These are phyloP conservation scores for Abortiporus biennis DNA, from an alignment of 1,284 basidiomycete species.

Conservation along the genomic window DNA sequence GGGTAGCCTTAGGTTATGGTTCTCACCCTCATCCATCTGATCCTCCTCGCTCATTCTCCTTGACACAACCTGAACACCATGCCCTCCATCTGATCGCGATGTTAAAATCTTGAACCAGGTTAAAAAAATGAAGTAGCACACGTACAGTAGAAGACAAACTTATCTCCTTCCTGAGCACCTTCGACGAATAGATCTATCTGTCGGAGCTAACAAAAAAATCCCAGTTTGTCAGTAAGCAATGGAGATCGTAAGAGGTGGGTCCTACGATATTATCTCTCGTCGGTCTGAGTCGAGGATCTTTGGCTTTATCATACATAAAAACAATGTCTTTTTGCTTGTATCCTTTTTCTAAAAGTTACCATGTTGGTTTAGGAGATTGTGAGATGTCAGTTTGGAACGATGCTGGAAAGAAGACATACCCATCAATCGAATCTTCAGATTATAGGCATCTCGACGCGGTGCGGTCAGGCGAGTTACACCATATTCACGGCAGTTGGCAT, in stretches of 20 bases:
- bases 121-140: not conserved
- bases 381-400: no score
- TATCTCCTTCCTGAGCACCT: not conserved
- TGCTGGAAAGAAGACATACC: not conserved
- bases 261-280: not conserved
- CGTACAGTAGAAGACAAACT: conserved; percentile 1
- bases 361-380: no score
- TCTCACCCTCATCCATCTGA: not conserved
- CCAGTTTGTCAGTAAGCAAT: no score
- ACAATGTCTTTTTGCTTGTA: not conserved
- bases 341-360: no score
- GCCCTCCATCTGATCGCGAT: not conserved
- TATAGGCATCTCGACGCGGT: not conserved
- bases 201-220: not conserved
- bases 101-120: no score
- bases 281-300: not conserved
- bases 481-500: not conserved
- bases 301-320: not conserved
- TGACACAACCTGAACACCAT: not conserved
- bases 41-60: not conserved
- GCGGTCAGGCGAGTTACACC: not conserved
- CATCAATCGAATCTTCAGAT: not conserved
- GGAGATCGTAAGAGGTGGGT: no score
- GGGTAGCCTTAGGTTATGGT: no score
- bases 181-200: not conserved